phyloP scores from a whole-genome alignment of 202 grass and related monocot species.

The Bolboschoenoplectus hybrid region DNA sequence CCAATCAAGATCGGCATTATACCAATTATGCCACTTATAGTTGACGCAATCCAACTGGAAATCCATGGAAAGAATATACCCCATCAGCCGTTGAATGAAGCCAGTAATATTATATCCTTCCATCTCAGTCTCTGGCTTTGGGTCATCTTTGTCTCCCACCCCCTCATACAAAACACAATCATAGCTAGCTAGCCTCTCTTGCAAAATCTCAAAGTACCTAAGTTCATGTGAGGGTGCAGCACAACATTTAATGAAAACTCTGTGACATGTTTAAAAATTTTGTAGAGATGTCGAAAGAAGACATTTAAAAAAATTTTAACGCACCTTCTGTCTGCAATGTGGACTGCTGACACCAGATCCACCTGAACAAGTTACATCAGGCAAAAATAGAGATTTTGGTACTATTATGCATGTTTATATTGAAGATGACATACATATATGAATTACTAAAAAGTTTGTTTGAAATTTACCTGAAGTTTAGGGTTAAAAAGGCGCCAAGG shows the following conservation, averaged over 20 bases:
- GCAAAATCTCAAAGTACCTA: constrained; percentile 81
- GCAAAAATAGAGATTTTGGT: neutral
- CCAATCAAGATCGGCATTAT: constrained; percentile 83
- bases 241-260: neutral
- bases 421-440: neutral
- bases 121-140: constrained; percentile 49
- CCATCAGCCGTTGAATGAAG: constrained; percentile 87
- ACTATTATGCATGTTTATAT: neutral
- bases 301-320: constrained; percentile 24
- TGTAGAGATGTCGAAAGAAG: neutral
- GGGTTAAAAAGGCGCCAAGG: constrained; percentile 73
- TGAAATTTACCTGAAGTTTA: constrained; percentile 49
- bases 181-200: constrained; percentile 65
- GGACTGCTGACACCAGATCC: constrained; percentile 90
- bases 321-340: constrained; percentile 85
- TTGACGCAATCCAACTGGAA: constrained; percentile 91
- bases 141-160: constrained; percentile 45
- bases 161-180: constrained; percentile 92
- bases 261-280: neutral
- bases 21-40: constrained; percentile 77
- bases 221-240: neutral
- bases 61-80: constrained; percentile 72
- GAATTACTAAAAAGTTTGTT: neutral
- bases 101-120: constrained; percentile 76
- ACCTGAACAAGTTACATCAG: constrained; percentile 51